Evolutionary conservation across 352 stramenopile genomes (phyloP).

Genomic region (Globisporangium emineosum): DNA sequence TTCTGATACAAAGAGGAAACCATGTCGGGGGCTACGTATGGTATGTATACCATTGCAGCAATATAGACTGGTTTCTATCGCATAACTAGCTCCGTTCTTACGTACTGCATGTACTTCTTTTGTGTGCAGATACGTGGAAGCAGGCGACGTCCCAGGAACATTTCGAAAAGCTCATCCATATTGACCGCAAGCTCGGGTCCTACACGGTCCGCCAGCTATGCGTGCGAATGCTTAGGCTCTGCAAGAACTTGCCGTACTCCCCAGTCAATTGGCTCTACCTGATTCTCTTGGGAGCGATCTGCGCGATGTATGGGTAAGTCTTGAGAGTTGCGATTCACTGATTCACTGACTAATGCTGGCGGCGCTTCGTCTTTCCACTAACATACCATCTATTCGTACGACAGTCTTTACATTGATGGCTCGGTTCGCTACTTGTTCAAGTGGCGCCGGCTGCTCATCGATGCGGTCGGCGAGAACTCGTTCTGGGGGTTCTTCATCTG

Average conservation of each 20-base stretch:
- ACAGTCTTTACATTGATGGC: slow-evolving; percentile 58
- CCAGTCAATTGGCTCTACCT: slow-evolving; percentile 82
- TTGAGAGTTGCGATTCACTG: no score
- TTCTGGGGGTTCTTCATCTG: slow-evolving; percentile 61
- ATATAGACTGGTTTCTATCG: not conserved
- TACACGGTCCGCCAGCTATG: slow-evolving; percentile 57
- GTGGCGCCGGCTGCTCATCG: slow-evolving; percentile 50
- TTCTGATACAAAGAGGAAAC: not conserved
- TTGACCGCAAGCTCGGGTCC: slow-evolving; percentile 42
- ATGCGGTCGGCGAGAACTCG: slow-evolving; percentile 53
- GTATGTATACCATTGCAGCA: slow-evolving; percentile 11
- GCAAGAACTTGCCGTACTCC: slow-evolving; percentile 79
- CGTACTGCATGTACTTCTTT: not conserved
- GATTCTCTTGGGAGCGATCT: slow-evolving; percentile 48
- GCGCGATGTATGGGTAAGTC: slow-evolving; percentile 59
- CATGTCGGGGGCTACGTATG: slow-evolving; percentile 25
- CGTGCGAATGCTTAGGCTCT: slow-evolving; percentile 53
- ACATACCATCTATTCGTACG: no score
- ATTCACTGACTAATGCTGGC: not conserved
- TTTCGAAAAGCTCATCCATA: slow-evolving; percentile 56
- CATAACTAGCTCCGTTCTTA: not conserved
- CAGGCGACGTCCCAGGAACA: slow-evolving; percentile 60
- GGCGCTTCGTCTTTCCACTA: no score
- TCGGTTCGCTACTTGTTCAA: slow-evolving; percentile 70
- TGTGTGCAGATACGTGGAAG: slow-evolving; percentile 58